A percentile compares a stretch with the other conserved stretches of the same genome.
Evolutionary conservation across 1,284 basidiomycete genomes (phyloP).

Genomic region (Ustilago lituana): DNA sequence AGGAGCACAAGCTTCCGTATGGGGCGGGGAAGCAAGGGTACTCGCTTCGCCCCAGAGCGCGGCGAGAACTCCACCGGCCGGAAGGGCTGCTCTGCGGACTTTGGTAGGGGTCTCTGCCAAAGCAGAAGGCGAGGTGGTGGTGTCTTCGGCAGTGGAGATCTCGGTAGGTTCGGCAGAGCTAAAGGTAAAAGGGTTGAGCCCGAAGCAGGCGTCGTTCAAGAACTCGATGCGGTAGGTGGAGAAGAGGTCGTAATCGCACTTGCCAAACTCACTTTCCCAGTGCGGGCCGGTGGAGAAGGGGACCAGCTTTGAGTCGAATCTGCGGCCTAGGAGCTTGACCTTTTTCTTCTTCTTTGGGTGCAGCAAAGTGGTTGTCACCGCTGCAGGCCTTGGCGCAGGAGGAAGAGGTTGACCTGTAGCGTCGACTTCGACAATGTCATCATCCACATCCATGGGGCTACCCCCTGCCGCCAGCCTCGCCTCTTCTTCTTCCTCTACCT

Average conservation of each 20-base stretch:
- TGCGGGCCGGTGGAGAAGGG: constrained; percentile 63
- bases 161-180: constrained; percentile 17
- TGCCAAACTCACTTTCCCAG: constrained; percentile 55
- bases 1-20: too few species aligned
- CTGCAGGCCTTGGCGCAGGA: background rate
- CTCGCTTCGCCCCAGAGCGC: constrained; percentile 38
- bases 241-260: constrained; percentile 54
- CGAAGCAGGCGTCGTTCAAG: constrained; percentile 57
- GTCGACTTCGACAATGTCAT: constrained; percentile 48
- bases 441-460: constrained; percentile 39
- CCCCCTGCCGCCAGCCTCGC: constrained; percentile 11
- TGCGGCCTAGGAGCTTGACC: constrained; percentile 58
- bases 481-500: constrained; percentile 59
- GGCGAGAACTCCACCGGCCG: constrained; percentile 33
- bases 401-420: constrained; percentile 32
- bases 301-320: constrained; percentile 63
- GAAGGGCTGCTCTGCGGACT: constrained; percentile 18
- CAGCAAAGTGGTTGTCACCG: constrained; percentile 25
- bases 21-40: background rate
- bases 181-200: constrained; percentile 63
- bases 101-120: constrained; percentile 15
- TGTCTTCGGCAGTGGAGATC: constrained; percentile 5
- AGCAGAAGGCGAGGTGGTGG: background rate
- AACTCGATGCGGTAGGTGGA: constrained; percentile 60
- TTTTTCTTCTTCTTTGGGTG: constrained; percentile 64